phyloP scores from a whole-genome alignment of 1,139 yeast genomes.

The Yamadazyma epiphylla region DNA sequence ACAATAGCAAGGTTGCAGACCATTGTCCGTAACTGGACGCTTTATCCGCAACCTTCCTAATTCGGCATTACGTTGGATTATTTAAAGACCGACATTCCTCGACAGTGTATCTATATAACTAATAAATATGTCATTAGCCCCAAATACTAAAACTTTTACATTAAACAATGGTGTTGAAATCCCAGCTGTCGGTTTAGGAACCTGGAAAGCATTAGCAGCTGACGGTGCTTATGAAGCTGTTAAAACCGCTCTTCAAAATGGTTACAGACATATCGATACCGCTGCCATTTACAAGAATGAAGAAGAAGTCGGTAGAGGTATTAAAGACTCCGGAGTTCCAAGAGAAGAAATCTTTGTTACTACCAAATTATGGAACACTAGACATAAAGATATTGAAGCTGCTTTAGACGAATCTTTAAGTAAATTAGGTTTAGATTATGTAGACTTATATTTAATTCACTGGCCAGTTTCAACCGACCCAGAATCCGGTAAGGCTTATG shows the following conservation, averaged over 20 bases:
- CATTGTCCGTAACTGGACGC: no score
- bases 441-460: slow-evolving; percentile 81
- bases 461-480: slow-evolving; percentile 70
- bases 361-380: slow-evolving; percentile 75
- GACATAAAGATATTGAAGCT: slow-evolving; percentile 53
- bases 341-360: slow-evolving; percentile 74
- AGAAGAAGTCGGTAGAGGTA: slow-evolving; percentile 61
- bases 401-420: slow-evolving; percentile 63
- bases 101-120: no score
- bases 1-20: no score
- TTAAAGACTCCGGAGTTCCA: slow-evolving; percentile 64
- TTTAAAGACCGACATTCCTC: no score
- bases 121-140: slow-evolving; percentile 12
- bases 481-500: slow-evolving; percentile 12
- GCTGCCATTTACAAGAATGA: slow-evolving; percentile 72
- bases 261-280: slow-evolving; percentile 79
- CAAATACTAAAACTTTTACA: slow-evolving; percentile 23
- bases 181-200: slow-evolving; percentile 74
- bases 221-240: slow-evolving; percentile 60
- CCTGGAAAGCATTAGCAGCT: slow-evolving; percentile 63
- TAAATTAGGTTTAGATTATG: slow-evolving; percentile 72
- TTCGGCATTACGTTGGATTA: no score
- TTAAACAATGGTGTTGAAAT: slow-evolving; percentile 66
- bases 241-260: slow-evolving; percentile 58
- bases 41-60: no score